These are phyloP conservation scores for Salix udensis DNA, from an alignment of 345 rosid genomes.

Conservation along the genomic window DNA sequence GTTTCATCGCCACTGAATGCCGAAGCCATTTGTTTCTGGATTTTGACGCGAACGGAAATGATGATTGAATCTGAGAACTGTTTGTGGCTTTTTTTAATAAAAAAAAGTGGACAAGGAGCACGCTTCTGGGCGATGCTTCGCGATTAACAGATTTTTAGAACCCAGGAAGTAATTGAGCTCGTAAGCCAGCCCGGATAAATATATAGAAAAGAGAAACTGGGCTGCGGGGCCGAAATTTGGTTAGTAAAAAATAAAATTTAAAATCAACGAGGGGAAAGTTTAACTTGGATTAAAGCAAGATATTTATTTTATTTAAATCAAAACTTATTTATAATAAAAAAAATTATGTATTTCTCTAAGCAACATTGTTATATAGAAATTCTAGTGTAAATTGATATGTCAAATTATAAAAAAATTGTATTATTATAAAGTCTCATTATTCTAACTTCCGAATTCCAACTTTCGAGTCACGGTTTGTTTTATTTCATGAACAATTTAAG, in stretches of 20 bases:
- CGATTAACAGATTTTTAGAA: background rate
- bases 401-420: too few relatives aligned
- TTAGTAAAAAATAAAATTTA: background rate
- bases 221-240: background rate
- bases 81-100: background rate
- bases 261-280: background rate
- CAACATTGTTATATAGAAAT: too few relatives aligned
- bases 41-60: background rate
- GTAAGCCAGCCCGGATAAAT: background rate
- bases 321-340: background rate
- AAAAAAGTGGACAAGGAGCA: background rate
- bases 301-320: background rate
- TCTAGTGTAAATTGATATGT: too few relatives aligned
- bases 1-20: slow-evolving; percentile 34
- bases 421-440: too few relatives aligned
- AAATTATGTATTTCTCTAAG: too few relatives aligned
- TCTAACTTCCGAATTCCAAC: too few relatives aligned
- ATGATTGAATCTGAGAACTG: background rate
- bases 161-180: background rate
- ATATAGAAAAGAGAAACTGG: background rate
- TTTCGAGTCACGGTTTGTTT: too few relatives aligned
- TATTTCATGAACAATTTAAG: too few relatives aligned
- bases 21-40: slow-evolving; percentile 7
- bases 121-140: background rate
- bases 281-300: background rate